Evolutionary conservation across 768 basidiomycete genomes (phyloP).

Genomic region (Coprinopsis marcescibilis): DNA sequence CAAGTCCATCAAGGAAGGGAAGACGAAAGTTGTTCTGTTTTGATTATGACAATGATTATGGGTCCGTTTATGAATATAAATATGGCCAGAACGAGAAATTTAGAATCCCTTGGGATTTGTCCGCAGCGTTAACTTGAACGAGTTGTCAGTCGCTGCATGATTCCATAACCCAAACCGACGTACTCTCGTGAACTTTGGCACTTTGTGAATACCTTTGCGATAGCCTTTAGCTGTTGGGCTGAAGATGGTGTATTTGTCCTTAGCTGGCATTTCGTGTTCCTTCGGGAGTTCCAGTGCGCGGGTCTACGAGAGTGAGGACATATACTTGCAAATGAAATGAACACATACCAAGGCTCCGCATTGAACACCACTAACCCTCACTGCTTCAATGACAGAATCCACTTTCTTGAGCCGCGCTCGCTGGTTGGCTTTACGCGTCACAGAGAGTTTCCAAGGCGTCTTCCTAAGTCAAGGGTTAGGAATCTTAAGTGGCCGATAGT

Average conservation of each 20-base stretch:
- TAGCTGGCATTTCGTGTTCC: constrained; percentile 86
- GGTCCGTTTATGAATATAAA: constrained; percentile 13
- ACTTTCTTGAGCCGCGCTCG: constrained; percentile 87
- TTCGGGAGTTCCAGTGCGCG: constrained; percentile 81
- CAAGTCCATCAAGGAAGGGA: constrained; percentile 62
- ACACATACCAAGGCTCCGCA: constrained; percentile 66
- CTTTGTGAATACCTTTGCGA: constrained; percentile 92
- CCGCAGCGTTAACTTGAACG: constrained; percentile 68
- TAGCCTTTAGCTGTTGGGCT: constrained; percentile 65
- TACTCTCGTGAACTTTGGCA: constrained; percentile 96
- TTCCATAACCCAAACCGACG: constrained; percentile 21
- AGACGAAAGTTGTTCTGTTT: constrained; percentile 76
- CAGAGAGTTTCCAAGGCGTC: constrained; percentile 87
- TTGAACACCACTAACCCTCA: constrained; percentile 75
- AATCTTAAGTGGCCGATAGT: neutral
- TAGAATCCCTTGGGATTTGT: constrained; percentile 93
- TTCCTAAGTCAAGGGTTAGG: constrained; percentile 57
- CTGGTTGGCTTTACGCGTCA: constrained; percentile 89
- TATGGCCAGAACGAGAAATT: constrained; percentile 19
- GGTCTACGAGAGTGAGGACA: constrained; percentile 33
- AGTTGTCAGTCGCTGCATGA: neutral
- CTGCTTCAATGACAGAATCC: constrained; percentile 87
- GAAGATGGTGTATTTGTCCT: constrained; percentile 95
- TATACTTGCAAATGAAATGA: neutral
- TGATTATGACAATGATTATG: constrained; percentile 26